Evolutionary conservation across 148 eudicot genomes (phyloP).

Genomic region (Pharnaceum exiguum): DNA sequence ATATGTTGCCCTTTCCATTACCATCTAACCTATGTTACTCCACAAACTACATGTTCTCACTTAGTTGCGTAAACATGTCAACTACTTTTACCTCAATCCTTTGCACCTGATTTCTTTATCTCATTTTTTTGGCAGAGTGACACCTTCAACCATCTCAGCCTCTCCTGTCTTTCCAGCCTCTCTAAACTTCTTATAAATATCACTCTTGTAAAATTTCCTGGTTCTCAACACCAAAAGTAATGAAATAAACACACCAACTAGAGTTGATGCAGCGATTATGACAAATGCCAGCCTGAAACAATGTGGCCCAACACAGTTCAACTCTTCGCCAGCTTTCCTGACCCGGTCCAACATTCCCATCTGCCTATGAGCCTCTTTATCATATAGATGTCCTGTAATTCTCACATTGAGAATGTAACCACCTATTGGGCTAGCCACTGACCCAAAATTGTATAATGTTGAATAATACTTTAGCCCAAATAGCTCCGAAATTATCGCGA

Average conservation of each 20-base stretch:
- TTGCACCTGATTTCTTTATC: too few species aligned
- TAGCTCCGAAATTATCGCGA: conserved; percentile 34
- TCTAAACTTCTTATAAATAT: conserved; percentile 32
- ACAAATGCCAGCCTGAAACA: conserved; percentile 32
- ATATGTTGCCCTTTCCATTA: too few species aligned
- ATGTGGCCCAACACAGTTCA: conserved; percentile 20
- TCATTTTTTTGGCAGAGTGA: background rate
- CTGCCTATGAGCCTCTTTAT: conserved; percentile 26
- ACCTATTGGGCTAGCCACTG: conserved; percentile 39
- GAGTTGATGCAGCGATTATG: conserved; percentile 29
- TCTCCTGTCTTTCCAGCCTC: conserved; percentile 8
- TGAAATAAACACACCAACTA: conserved; percentile 30
- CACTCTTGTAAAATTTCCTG: conserved; percentile 30
- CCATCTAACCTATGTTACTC: too few species aligned
- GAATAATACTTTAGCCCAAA: conserved; percentile 39
- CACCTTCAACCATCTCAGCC: conserved; percentile 5
- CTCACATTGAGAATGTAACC: conserved; percentile 35
- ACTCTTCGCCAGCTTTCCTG: conserved; percentile 17
- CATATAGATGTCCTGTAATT: conserved; percentile 33
- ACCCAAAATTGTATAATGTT: conserved; percentile 39
- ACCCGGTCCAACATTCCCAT: conserved; percentile 14
- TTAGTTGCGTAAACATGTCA: too few species aligned
- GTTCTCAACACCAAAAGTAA: conserved; percentile 32
- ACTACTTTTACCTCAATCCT: too few species aligned
- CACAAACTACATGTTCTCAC: too few species aligned